phyloP scores from a whole-genome alignment of 805 yeast genomes.

The Sporopachydermia lactativora region DNA sequence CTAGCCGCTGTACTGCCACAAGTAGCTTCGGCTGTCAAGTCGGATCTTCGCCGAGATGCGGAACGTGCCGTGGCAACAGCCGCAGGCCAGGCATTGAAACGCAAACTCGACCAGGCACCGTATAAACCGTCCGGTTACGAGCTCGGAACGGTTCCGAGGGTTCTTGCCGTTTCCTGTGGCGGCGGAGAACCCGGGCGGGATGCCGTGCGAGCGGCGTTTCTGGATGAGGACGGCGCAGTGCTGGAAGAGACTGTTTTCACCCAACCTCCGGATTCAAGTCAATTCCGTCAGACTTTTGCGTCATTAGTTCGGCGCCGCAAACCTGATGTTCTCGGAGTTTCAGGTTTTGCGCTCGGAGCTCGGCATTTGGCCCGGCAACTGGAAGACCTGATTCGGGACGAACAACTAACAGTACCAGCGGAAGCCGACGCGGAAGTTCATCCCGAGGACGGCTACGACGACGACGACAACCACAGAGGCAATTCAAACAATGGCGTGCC shows the following conservation, averaged over 20 bases:
- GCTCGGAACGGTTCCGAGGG: slow-evolving; percentile 74
- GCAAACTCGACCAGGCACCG: slow-evolving; percentile 86
- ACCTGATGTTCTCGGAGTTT: slow-evolving; percentile 84
- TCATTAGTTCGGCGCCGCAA: slow-evolving; percentile 44
- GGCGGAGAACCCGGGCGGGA: slow-evolving; percentile 69
- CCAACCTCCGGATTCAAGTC: slow-evolving; percentile 46
- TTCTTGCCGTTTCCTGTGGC: slow-evolving; percentile 73
- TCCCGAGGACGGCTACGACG: slow-evolving; percentile 18
- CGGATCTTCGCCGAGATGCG: slow-evolving; percentile 63
- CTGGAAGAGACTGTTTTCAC: slow-evolving; percentile 68
- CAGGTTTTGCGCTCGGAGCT: slow-evolving; percentile 73
- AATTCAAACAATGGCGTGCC: slow-evolving; percentile 16
- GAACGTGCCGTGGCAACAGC: slow-evolving; percentile 54
- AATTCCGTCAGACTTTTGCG: slow-evolving; percentile 51
- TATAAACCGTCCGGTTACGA: slow-evolving; percentile 67
- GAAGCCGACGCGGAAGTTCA: slow-evolving; percentile 30
- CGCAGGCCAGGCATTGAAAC: slow-evolving; percentile 54
- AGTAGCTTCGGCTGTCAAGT: slow-evolving; percentile 66
- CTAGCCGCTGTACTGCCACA: slow-evolving; percentile 52
- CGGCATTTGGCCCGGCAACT: slow-evolving; percentile 41
- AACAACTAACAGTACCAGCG: slow-evolving; percentile 37
- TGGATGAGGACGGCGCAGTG: slow-evolving; percentile 72
- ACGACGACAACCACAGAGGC: slow-evolving; percentile 20
- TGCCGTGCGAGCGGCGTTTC: slow-evolving; percentile 69
- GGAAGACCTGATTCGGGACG: slow-evolving; percentile 38